phyloP scores from a whole-genome alignment of 73 alveolate genomes.

The Tetrahymena borealis region DNA sequence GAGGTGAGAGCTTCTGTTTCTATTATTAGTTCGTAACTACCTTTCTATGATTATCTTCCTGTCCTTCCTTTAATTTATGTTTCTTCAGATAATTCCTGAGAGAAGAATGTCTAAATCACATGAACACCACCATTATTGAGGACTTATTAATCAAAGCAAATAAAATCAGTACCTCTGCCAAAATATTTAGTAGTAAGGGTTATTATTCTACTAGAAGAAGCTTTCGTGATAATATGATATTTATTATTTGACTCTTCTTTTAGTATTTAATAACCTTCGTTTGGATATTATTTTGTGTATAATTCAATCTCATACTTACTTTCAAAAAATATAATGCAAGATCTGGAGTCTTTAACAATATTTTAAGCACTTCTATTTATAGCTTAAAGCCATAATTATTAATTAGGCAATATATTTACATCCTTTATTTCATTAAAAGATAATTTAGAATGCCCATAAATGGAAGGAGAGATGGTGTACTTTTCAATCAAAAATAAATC shows the following conservation, averaged over 20 bases:
- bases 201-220: neutral
- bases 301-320: too few species aligned
- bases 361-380: too few species aligned
- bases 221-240: neutral
- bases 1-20: too few species aligned
- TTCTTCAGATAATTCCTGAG: neutral
- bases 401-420: too few species aligned
- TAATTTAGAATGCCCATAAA: neutral
- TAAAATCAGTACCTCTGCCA: constrained; percentile 10
- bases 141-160: neutral
- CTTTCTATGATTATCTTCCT: neutral
- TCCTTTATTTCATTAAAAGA: too few species aligned
- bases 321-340: too few species aligned
- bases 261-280: too few species aligned
- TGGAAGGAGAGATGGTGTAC: neutral
- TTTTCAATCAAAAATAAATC: neutral
- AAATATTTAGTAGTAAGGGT: neutral
- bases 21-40: too few species aligned
- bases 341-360: too few species aligned
- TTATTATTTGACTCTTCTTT: neutral
- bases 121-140: neutral
- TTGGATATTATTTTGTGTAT: neutral
- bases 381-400: too few species aligned
- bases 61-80: neutral
- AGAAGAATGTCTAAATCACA: neutral